These are phyloP conservation scores for Diplosphaera chodatii DNA, from an alignment of 139 green algal genomes.

Conservation along the genomic window DNA sequence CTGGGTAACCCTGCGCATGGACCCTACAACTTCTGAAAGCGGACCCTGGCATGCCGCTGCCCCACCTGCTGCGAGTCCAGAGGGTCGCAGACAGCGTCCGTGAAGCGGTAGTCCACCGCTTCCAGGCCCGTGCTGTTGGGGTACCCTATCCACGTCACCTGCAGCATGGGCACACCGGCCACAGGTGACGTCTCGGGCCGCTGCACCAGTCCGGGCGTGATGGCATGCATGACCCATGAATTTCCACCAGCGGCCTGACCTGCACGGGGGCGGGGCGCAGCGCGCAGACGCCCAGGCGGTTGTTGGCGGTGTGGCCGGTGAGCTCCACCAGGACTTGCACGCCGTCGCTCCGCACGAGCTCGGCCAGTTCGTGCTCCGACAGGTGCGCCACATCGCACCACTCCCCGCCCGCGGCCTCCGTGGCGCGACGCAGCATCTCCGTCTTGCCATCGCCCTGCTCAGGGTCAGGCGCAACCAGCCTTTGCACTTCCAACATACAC, in stretches of 20 bases:
- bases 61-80: conserved; percentile 34
- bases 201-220: not conserved
- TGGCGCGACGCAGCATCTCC: conserved; percentile 36
- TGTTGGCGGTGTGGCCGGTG: conserved; percentile 94
- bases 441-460: conserved; percentile 79
- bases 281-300: conserved; percentile 83
- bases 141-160: conserved; percentile 98
- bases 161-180: not conserved
- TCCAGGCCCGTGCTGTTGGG: conserved; percentile 91
- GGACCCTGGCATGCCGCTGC: too few species aligned
- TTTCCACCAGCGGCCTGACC: conserved; percentile 8
- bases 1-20: too few species aligned
- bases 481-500: too few species aligned
- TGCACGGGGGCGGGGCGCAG: conserved; percentile 79
- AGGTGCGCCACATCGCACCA: conserved; percentile 58
- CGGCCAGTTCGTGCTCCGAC: conserved; percentile 56
- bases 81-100: conserved; percentile 74
- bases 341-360: conserved; percentile 55
- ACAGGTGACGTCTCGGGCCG: not conserved
- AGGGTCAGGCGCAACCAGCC: too few species aligned
- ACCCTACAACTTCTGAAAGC: too few species aligned
- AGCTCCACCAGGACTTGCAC: conserved; percentile 97
- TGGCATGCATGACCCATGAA: conserved; percentile 49
- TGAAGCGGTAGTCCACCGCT: conserved; percentile 87
- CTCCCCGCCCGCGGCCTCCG: conserved; percentile 47